phyloP scores from a whole-genome alignment of 2,329 filamentous ascomycete genomes.

The Neofusicoccum ribis region DNA sequence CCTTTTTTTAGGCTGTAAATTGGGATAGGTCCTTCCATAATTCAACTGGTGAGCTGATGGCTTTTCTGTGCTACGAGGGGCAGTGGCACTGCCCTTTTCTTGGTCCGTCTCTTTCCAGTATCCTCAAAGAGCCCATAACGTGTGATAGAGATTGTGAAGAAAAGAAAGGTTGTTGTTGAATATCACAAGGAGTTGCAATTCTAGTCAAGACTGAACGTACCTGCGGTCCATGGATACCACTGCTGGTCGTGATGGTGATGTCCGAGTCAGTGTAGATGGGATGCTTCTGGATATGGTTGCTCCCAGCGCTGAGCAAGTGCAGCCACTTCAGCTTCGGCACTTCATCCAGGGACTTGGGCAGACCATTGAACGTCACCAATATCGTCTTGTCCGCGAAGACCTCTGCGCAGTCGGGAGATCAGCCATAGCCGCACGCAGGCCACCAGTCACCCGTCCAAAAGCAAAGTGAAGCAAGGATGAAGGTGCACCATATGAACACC shows the following conservation, averaged over 20 bases:
- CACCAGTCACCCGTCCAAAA: background rate
- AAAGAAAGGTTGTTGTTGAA: too few species aligned
- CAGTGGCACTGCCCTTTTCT: too few species aligned
- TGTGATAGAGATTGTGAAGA: too few species aligned
- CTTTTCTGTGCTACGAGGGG: too few species aligned
- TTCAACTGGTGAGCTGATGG: too few species aligned
- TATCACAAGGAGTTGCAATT: too few species aligned
- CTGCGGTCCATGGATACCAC: constrained; percentile 62
- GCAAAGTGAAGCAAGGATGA: background rate
- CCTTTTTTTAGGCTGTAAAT: too few species aligned
- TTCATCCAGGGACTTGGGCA: constrained; percentile 41
- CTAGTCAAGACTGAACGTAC: background rate
- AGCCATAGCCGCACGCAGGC: background rate
- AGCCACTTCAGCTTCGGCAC: constrained; percentile 50
- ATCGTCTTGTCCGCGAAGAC: constrained; percentile 46
- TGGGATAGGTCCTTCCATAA: too few species aligned
- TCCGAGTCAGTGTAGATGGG: constrained; percentile 55
- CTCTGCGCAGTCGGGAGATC: constrained; percentile 26
- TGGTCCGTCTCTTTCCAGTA: too few species aligned
- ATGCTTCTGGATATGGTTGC: constrained; percentile 54
- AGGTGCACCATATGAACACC: too few species aligned
- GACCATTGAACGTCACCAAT: constrained; percentile 49
- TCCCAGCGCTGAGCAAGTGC: constrained; percentile 59
- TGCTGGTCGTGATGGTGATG: constrained; percentile 56
- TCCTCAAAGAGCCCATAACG: too few species aligned